Evolutionary conservation across 352 stramenopile genomes (phyloP).

Genomic region (Pythium pyrilobum): DNA sequence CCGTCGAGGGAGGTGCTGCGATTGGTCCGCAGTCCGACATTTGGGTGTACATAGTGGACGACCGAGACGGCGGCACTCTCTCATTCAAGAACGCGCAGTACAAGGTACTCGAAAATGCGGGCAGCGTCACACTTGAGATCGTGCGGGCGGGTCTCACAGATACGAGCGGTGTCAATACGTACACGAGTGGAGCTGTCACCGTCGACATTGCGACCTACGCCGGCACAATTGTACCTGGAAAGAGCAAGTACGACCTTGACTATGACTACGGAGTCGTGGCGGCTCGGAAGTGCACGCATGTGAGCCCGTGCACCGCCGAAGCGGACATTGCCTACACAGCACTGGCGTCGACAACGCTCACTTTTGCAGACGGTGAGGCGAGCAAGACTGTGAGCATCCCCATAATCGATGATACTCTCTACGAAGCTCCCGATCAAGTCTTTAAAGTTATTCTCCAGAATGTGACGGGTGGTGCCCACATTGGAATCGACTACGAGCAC

Average conservation of each 20-base stretch:
- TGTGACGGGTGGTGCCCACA: constrained; percentile 41
- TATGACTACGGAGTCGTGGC: constrained; percentile 58
- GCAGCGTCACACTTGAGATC: constrained; percentile 39
- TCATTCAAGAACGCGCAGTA: constrained; percentile 54
- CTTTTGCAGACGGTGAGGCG: constrained; percentile 42
- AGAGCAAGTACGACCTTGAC: constrained; percentile 34
- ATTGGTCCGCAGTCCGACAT: constrained; percentile 41
- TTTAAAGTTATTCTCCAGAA: constrained; percentile 59
- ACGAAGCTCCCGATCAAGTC: constrained; percentile 50
- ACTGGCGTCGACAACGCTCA: constrained; percentile 36
- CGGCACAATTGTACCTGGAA: constrained; percentile 45
- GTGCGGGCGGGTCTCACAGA: constrained; percentile 43
- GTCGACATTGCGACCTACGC: constrained; percentile 57
- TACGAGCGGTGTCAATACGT: constrained; percentile 47
- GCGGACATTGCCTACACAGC: constrained; percentile 40
- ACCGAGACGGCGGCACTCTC: constrained; percentile 64
- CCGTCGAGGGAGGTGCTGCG: constrained; percentile 43
- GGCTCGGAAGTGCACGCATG: constrained; percentile 45
- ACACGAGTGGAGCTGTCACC: constrained; percentile 43
- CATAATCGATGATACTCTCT: constrained; percentile 59
- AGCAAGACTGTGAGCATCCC: constrained; percentile 39
- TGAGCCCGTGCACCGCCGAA: constrained; percentile 55
- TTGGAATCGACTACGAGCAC: constrained; percentile 60
- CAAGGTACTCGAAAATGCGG: constrained; percentile 51
- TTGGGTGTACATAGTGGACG: constrained; percentile 72